phyloP scores from a whole-genome alignment of 2,329 filamentous ascomycete species.

The Sordariomycetes sp. region DNA sequence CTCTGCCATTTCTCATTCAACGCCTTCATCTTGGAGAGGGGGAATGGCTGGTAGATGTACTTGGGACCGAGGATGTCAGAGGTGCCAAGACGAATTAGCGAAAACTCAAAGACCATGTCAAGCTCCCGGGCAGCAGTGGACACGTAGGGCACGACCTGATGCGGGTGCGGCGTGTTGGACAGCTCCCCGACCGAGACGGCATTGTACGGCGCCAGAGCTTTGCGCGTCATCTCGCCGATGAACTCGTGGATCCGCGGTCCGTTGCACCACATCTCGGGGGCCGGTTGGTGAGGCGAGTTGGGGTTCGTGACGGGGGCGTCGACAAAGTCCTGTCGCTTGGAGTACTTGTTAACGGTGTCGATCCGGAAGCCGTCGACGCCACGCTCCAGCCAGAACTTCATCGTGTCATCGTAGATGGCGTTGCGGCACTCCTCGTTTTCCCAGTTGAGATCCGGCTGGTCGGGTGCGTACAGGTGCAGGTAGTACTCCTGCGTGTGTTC shows the following conservation, averaged over 20 bases:
- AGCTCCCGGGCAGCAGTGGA: constrained; percentile 41
- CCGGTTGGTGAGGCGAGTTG: constrained; percentile 28
- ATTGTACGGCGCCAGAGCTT: constrained; percentile 43
- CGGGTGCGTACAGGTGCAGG: constrained; percentile 53
- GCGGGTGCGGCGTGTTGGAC: constrained; percentile 42
- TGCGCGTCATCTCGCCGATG: constrained; percentile 45
- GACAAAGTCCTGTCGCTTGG: constrained; percentile 47
- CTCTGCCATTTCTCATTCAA: background rate
- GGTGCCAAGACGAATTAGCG: constrained; percentile 44
- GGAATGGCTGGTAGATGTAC: constrained; percentile 38
- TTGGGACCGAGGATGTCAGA: constrained; percentile 35
- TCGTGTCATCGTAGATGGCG: constrained; percentile 56
- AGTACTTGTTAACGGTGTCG: constrained; percentile 61
- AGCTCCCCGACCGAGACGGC: constrained; percentile 56
- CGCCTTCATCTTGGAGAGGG: background rate
- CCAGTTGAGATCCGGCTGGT: constrained; percentile 75
- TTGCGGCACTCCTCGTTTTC: constrained; percentile 56
- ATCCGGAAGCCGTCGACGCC: constrained; percentile 59
- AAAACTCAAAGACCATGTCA: constrained; percentile 54
- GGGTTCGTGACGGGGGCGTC: constrained; percentile 38
- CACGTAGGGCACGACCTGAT: constrained; percentile 45
- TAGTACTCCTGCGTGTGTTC: constrained; percentile 43
- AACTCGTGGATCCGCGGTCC: constrained; percentile 56
- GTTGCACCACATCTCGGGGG: constrained; percentile 44
- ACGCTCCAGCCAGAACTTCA: constrained; percentile 66